A percentile compares a stretch with the other conserved stretches of the same genome.
phyloP scores from a whole-genome alignment of 164 flowering plant species.

The Magnolia officinalis region DNA sequence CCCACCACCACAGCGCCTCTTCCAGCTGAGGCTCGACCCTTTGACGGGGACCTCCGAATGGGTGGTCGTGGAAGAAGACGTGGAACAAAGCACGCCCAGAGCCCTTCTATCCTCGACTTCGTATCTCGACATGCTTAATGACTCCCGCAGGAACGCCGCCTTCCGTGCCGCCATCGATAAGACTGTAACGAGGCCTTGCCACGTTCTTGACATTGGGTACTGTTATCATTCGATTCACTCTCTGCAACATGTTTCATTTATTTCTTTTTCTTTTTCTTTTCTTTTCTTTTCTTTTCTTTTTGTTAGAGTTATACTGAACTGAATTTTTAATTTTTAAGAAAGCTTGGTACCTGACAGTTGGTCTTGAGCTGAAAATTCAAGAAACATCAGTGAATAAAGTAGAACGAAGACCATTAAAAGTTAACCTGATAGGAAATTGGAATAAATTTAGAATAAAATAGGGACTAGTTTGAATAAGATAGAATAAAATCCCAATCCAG shows the following conservation, averaged over 20 bases:
- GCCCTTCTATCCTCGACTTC: constrained; percentile 70
- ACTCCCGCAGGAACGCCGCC: constrained; percentile 63
- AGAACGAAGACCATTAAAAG: too few species aligned
- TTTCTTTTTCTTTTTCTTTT: background rate
- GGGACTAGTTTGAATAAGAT: background rate
- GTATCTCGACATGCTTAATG: constrained; percentile 95
- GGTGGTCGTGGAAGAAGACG: constrained; percentile 73
- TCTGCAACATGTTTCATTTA: background rate
- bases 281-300: background rate
- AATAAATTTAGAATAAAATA: background rate
- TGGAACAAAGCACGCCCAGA: constrained; percentile 16
- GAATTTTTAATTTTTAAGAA: background rate
- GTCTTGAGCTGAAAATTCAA: too few species aligned
- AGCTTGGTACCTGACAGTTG: too few species aligned
- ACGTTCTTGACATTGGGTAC: constrained; percentile 96
- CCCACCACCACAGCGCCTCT: constrained; percentile 37
- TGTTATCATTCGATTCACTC: background rate
- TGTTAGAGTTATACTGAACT: background rate
- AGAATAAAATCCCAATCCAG: background rate
- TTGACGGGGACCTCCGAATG: constrained; percentile 85
- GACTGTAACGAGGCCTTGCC: constrained; percentile 61
- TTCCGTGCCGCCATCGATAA: constrained; percentile 73
- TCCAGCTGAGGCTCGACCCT: constrained; percentile 74
- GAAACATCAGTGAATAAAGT: too few species aligned
- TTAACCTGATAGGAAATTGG: background rate